Percentiles rank a stretch among this genome's conserved stretches.
These are phyloP conservation scores for Gaeumannomyces tritici DNA, from an alignment of 2,329 filamentous ascomycete species.

Conservation along the genomic window DNA sequence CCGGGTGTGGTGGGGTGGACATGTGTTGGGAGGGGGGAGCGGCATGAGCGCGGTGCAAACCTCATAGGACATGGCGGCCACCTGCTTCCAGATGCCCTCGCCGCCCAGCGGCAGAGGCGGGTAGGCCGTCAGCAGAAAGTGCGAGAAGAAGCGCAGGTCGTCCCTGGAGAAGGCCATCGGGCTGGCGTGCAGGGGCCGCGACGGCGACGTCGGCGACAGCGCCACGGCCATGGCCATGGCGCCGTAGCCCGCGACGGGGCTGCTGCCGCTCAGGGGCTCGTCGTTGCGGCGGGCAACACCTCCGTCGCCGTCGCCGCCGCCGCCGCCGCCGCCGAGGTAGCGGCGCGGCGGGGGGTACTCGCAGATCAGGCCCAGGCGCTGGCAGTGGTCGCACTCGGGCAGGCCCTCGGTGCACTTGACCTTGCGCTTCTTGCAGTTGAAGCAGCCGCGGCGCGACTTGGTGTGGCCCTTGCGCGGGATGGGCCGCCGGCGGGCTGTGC, in stretches of 20 bases:
- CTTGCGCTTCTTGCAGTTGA: slow-evolving; percentile 29
- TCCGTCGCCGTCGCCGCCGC: too few species aligned
- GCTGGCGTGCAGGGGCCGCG: slow-evolving; percentile 7
- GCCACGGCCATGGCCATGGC: slow-evolving; percentile 8
- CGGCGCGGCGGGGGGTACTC: slow-evolving; percentile 17
- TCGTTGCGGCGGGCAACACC: slow-evolving; percentile 6
- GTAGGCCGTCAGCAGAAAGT: slow-evolving; percentile 37
- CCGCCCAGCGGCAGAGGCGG: slow-evolving; percentile 27
- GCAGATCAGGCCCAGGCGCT: slow-evolving; percentile 24
- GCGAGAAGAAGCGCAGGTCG: slow-evolving; percentile 42
- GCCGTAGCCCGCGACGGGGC: background rate
- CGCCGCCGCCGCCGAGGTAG: too few species aligned
- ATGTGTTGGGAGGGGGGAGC: background rate
- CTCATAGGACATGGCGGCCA: slow-evolving; percentile 25
- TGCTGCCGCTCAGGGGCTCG: background rate
- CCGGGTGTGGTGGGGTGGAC: too few species aligned
- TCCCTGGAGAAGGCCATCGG: slow-evolving; percentile 24
- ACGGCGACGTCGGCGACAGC: slow-evolving; percentile 10
- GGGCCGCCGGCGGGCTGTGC: slow-evolving; percentile 11
- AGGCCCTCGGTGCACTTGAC: slow-evolving; percentile 32
- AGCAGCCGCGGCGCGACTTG: slow-evolving; percentile 28
- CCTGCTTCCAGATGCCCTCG: slow-evolving; percentile 23
- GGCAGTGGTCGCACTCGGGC: slow-evolving; percentile 25
- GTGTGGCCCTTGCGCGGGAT: slow-evolving; percentile 23
- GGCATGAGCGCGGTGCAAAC: slow-evolving; percentile 12